A percentile compares a stretch with the other conserved stretches of the same genome.
Evolutionary conservation across 129 eudicot species (phyloP).

Genomic region (Artemisia annua): DNA sequence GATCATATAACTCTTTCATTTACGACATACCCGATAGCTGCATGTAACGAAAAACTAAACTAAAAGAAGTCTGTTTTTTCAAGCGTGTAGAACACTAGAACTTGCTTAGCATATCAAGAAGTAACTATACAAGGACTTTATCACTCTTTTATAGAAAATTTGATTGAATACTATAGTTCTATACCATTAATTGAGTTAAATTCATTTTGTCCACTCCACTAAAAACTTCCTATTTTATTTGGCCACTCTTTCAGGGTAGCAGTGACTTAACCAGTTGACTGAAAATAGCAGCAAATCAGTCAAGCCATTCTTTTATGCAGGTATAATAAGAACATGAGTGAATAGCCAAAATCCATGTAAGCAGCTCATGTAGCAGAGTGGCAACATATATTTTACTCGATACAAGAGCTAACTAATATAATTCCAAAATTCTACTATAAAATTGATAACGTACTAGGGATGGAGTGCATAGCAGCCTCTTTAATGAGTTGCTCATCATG

Average conservation of each 20-base stretch:
- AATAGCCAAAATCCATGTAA: constrained; percentile 14
- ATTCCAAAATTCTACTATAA: constrained; percentile 5
- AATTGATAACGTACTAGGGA: constrained; percentile 47
- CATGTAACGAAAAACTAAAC: constrained; percentile 9
- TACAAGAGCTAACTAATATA: not conserved
- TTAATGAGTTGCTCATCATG: constrained; percentile 70
- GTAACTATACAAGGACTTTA: constrained; percentile 17
- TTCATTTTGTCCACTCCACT: constrained; percentile 16
- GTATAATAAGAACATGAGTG: not conserved
- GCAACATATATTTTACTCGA: constrained; percentile 15
- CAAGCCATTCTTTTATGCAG: constrained; percentile 2
- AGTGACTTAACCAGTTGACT: constrained; percentile 9
- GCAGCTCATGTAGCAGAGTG: constrained; percentile 7
- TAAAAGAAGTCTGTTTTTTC: not conserved
- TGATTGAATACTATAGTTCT: not conserved
- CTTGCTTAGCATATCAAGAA: constrained; percentile 17
- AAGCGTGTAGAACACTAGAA: not conserved
- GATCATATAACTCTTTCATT: not conserved
- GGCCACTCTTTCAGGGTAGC: constrained; percentile 7
- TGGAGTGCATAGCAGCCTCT: constrained; percentile 64
- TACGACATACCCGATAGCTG: not conserved
- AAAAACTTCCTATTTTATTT: constrained; percentile 5
- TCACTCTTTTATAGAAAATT: not conserved
- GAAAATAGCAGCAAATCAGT: constrained; percentile 3
- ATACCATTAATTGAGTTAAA: not conserved